Evolutionary conservation across 1,139 yeast species (phyloP).

Genomic region (Taphrina flavorubra): DNA sequence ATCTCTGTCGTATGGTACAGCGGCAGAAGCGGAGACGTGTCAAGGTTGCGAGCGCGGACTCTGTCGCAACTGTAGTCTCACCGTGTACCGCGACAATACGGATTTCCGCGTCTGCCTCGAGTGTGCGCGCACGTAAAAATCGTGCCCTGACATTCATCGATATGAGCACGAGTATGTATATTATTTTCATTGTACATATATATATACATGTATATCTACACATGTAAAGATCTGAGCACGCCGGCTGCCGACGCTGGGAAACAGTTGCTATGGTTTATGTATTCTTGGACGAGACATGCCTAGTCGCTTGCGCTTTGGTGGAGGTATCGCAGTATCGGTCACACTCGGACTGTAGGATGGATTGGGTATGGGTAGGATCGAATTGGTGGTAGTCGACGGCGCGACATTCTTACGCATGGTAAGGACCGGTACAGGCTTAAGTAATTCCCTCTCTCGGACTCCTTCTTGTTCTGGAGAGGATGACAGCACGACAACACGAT

Average conservation of each 20-base stretch:
- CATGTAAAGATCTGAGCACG: no score
- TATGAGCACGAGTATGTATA: no score
- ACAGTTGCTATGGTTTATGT: neutral
- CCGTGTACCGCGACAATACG: slow-evolving; percentile 13
- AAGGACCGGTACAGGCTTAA: neutral
- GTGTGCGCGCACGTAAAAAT: slow-evolving; percentile 19
- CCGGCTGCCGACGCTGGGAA: neutral
- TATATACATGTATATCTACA: neutral
- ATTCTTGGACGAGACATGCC: slow-evolving; percentile 39
- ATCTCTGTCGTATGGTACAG: neutral
- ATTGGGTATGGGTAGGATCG: neutral
- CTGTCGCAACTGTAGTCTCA: slow-evolving; percentile 33
- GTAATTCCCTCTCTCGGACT: neutral
- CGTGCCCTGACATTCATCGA: no score
- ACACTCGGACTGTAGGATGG: slow-evolving; percentile 2
- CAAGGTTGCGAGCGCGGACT: slow-evolving; percentile 14
- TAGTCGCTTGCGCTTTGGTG: slow-evolving; percentile 12
- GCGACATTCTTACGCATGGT: neutral
- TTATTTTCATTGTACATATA: neutral
- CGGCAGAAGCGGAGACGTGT: neutral
- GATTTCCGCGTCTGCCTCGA: slow-evolving; percentile 29
- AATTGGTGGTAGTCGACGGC: neutral
- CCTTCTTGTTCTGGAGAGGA: slow-evolving; percentile 35
- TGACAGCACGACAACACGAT: slow-evolving; percentile 20
- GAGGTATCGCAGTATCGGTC: neutral